These are phyloP conservation scores for Pilatotrama ljubarskyi DNA, from an alignment of 768 basidiomycete species.

Conservation along the genomic window DNA sequence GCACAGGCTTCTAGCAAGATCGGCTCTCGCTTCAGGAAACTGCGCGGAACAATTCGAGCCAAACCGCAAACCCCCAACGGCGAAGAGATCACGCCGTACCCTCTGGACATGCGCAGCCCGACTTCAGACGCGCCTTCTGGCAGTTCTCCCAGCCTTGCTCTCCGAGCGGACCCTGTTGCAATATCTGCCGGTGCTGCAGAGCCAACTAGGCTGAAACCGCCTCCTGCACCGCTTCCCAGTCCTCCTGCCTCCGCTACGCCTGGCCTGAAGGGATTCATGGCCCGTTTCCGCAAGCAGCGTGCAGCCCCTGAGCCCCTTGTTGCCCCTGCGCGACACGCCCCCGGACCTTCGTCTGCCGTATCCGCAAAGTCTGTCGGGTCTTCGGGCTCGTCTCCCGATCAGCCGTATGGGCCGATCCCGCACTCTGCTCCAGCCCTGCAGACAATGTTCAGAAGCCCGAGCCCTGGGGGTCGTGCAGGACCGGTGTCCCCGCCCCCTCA, in stretches of 20 bases:
- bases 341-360: constrained; percentile 10
- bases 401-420: constrained; percentile 12
- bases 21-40: constrained; percentile 70
- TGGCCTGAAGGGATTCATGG: constrained; percentile 79
- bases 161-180: constrained; percentile 26
- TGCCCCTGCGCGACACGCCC: not conserved
- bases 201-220: constrained; percentile 51
- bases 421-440: constrained; percentile 30
- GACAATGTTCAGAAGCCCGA: constrained; percentile 22
- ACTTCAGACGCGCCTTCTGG: constrained; percentile 35
- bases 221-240: constrained; percentile 42
- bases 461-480: constrained; percentile 13
- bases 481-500: constrained; percentile 14
- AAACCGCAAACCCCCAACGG: constrained; percentile 47
- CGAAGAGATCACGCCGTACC: constrained; percentile 50
- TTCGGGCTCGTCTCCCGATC: constrained; percentile 7
- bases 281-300: constrained; percentile 60
- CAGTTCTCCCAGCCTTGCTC: constrained; percentile 34
- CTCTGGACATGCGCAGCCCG: constrained; percentile 45
- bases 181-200: constrained; percentile 50
- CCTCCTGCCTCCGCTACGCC: constrained; percentile 75
- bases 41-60: constrained; percentile 67
- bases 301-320: constrained; percentile 18
- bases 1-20: constrained; percentile 44
- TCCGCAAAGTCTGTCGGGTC: constrained; percentile 17